Evolutionary conservation across 129 eudicot species (phyloP).

Genomic region (Ambrosia trifida): DNA sequence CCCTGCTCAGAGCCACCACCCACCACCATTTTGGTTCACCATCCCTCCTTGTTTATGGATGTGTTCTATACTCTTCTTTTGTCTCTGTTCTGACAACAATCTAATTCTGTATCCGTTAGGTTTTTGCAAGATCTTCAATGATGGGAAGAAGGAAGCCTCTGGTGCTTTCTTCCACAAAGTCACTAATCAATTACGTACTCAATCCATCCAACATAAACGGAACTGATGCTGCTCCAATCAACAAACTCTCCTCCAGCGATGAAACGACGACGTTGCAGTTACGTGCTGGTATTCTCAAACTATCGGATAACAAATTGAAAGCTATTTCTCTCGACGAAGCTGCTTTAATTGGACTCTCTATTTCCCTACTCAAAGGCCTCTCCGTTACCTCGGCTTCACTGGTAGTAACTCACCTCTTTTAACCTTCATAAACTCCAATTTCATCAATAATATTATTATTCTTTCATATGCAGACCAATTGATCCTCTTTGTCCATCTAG

Average conservation of each 20-base stretch:
- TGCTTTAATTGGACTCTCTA: conserved; percentile 74
- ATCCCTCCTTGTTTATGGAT: conserved; percentile 11
- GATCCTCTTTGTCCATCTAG: no score
- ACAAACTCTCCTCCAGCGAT: conserved; percentile 16
- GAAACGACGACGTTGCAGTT: conserved; percentile 34
- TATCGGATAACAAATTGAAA: conserved; percentile 35
- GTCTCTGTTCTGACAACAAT: neutral
- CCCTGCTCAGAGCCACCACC: no score
- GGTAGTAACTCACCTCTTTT: no score
- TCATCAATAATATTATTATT: no score
- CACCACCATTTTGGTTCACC: no score
- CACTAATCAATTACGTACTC: conserved; percentile 56
- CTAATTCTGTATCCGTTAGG: neutral
- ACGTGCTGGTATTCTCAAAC: conserved; percentile 70
- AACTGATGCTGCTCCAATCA: conserved; percentile 27
- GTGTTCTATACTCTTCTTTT: neutral
- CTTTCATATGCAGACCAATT: no score
- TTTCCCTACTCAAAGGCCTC: conserved; percentile 58
- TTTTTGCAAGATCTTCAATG: conserved; percentile 29
- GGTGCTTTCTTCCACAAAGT: conserved; percentile 79
- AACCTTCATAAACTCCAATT: no score
- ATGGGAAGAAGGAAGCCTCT: conserved; percentile 89
- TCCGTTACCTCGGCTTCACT: conserved; percentile 72
- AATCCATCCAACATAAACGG: conserved; percentile 31
- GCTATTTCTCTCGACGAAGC: conserved; percentile 52